These are phyloP conservation scores for Tetradesmus lagerheimii DNA, from an alignment of 139 green algal genomes.

Conservation along the genomic window DNA sequence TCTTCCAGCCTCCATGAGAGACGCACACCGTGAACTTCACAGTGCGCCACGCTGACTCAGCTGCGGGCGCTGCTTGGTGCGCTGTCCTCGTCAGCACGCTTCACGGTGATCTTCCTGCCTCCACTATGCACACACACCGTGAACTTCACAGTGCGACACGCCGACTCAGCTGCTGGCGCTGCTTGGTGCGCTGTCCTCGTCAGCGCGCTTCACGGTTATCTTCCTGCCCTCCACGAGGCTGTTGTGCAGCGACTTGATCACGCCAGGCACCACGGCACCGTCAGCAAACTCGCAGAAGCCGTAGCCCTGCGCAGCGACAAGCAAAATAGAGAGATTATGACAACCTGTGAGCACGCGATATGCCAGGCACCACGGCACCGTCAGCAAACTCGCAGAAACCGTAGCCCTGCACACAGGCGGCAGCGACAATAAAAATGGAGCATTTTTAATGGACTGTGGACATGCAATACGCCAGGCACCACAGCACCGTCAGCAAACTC, in stretches of 20 bases:
- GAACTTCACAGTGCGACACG: background rate
- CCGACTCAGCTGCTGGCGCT: background rate
- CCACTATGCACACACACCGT: background rate
- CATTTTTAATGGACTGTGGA: too few relatives aligned
- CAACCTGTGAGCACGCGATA: too few relatives aligned
- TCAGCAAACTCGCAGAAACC: constrained; percentile 37
- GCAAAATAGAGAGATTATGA: background rate
- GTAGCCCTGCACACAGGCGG: constrained; percentile 41
- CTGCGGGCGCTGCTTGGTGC: background rate
- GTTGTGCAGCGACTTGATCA: constrained; percentile 48
- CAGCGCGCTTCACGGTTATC: constrained; percentile 39
- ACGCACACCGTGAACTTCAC: background rate
- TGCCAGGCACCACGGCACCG: too few relatives aligned
- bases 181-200: constrained; percentile 19
- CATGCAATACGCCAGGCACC: too few relatives aligned
- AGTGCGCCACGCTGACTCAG: background rate
- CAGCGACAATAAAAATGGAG: background rate
- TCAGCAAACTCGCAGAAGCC: constrained; percentile 45
- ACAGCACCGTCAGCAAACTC: background rate
- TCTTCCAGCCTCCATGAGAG: too few relatives aligned
- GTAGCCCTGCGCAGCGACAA: constrained; percentile 4
- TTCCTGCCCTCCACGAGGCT: constrained; percentile 31
- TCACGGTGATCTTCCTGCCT: constrained; percentile 39
- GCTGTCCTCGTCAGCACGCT: constrained; percentile 28
- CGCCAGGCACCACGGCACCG: constrained; percentile 20